Percentiles rank a stretch among this genome's conserved stretches.
Conservation (phyloP, 1,139 yeast species). For the Taphrina populina region DNA sequence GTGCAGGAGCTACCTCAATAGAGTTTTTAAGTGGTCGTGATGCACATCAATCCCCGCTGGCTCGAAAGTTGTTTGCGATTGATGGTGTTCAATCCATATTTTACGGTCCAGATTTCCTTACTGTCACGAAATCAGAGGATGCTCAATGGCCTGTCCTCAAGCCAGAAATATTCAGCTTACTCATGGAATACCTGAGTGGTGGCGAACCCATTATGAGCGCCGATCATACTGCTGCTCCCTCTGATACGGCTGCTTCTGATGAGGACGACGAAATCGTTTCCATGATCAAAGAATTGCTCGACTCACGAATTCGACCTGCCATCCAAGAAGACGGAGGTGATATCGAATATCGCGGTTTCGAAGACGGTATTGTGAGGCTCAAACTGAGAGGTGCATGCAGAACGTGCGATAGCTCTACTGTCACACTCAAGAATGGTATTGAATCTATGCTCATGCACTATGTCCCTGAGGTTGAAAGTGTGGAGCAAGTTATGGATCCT, state of each 20-base stretch:
- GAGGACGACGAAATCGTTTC: constrained; percentile 78
- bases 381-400: constrained; percentile 82
- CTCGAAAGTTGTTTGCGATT: constrained; percentile 70
- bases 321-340: constrained; percentile 64
- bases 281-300: constrained; percentile 88
- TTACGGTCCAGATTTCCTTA: constrained; percentile 85
- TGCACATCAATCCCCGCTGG: constrained; percentile 77
- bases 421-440: constrained; percentile 75
- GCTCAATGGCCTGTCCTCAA: constrained; percentile 72
- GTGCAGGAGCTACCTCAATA: constrained; percentile 48
- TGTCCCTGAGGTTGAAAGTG: constrained; percentile 76
- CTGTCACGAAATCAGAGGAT: constrained; percentile 66
- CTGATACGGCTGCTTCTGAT: constrained; percentile 53
- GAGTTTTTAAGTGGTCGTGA: constrained; percentile 70
- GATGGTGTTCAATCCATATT: constrained; percentile 74
- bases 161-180: constrained; percentile 80
- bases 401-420: constrained; percentile 72
- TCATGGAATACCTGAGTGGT: constrained; percentile 78
- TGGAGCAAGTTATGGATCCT: constrained; percentile 64
- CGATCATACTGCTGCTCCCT: constrained; percentile 54
- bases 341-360: constrained; percentile 65
- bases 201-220: constrained; percentile 62
- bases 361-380: constrained; percentile 62
- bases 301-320: constrained; percentile 94
- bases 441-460: constrained; percentile 83